Base-by-base conservation (phyloP, 805 yeast genomes). In the Tetrapisispora nanseiensis region DNA sequence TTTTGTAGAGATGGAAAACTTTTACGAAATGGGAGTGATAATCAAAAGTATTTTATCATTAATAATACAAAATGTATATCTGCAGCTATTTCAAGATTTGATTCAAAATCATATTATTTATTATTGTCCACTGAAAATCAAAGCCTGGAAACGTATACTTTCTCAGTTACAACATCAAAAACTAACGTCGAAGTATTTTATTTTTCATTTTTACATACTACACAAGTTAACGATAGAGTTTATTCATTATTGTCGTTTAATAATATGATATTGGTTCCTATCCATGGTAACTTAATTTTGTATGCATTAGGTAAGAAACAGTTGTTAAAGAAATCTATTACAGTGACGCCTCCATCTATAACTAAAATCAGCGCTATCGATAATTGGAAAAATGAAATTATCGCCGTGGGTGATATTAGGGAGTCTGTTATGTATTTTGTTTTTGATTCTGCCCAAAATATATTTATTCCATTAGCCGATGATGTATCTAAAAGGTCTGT, bases 271-370 rank as follows among this genome's bases (percentile, higher is more conserved):
- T 58, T 87, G 1, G 80, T 74, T 1, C 89, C 85, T 0, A 50
- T 75, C 38, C 72, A 70, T 1, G 67, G 71, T 34, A 59, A 62
- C 38, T 51, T 90, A 37, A 63, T 83, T 28, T 49, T 84, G 8
- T 87, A 73, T 55, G 89, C 80, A 22, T 48, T 86, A 23, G 98
- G 98, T 2, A 69, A 70, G 51, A 83, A 81, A 49, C 97, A 89
- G 55, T 65, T 90, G 30, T 66, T 92, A 43, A 71, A 81, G 43
- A 86, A 84, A 56, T 67, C 82, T 0, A 72, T 56, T 13, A 49
- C 78, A 6, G 56, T 73, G 2, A 58, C 52, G 4, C 49, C 82
- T 8, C 61, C 63, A 2, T 67, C 73, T 1, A 56, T 71, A 12
- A 65, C 69, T 3, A 68, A 68, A 36, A 77, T 86, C 15, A 74